These are phyloP conservation scores for Xylaria castorea DNA, from an alignment of 495 filamentous ascomycete genomes.

Conservation along the genomic window DNA sequence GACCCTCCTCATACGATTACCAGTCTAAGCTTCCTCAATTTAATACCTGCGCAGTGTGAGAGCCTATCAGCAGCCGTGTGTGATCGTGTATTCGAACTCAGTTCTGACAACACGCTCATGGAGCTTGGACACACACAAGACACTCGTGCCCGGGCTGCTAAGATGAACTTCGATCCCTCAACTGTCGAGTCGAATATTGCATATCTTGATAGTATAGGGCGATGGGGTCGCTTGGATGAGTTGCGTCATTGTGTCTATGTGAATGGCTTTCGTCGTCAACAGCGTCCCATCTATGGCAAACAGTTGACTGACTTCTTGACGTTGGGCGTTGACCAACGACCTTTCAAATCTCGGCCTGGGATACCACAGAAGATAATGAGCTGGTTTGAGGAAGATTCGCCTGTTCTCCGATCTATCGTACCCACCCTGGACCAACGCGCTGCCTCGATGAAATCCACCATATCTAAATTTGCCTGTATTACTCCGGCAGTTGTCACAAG, in stretches of 20 bases:
- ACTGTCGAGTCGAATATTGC: slow-evolving; percentile 72
- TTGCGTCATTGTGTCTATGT: slow-evolving; percentile 81
- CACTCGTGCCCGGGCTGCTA: slow-evolving; percentile 63
- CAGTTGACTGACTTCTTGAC: slow-evolving; percentile 74
- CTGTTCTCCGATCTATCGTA: slow-evolving; percentile 73
- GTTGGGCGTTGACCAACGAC: slow-evolving; percentile 62
- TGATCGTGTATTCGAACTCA: slow-evolving; percentile 67
- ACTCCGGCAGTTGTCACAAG: slow-evolving; percentile 86
- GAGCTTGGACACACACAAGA: slow-evolving; percentile 69
- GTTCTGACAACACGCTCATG: slow-evolving; percentile 66
- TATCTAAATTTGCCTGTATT: slow-evolving; percentile 87
- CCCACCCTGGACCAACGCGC: slow-evolving; percentile 75
- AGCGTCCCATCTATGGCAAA: slow-evolving; percentile 80
- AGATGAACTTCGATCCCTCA: slow-evolving; percentile 65
- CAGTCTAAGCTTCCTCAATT: slow-evolving; percentile 79
- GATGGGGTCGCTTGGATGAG: slow-evolving; percentile 77
- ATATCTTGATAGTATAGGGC: slow-evolving; percentile 72
- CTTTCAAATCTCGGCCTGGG: slow-evolving; percentile 61
- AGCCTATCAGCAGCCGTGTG: slow-evolving; percentile 65
- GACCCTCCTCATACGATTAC: slow-evolving; percentile 69
- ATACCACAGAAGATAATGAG: slow-evolving; percentile 62
- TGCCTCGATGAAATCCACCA: slow-evolving; percentile 70
- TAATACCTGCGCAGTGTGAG: slow-evolving; percentile 78
- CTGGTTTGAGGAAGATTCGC: slow-evolving; percentile 76
- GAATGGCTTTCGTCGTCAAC: slow-evolving; percentile 80